phyloP scores from a whole-genome alignment of 139 green algal genomes.

The Chlamydomonas sphaeroides region DNA sequence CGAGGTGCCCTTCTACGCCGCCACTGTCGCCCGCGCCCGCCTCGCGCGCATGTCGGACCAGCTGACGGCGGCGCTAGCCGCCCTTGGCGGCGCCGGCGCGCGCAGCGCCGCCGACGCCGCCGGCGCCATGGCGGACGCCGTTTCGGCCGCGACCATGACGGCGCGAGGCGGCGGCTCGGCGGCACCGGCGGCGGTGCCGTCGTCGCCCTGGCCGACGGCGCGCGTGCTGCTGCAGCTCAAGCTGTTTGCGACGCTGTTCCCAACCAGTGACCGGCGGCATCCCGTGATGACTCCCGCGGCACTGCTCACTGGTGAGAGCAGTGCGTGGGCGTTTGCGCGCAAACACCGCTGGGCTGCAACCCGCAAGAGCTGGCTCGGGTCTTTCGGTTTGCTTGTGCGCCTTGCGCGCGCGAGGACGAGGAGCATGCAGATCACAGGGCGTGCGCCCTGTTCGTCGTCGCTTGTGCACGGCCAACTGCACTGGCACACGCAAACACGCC shows the following conservation, averaged over 20 bases:
- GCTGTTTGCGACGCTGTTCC: constrained; percentile 89
- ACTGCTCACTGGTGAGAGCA: constrained; percentile 62
- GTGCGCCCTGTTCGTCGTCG: too few species aligned
- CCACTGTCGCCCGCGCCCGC: constrained; percentile 83
- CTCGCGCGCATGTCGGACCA: constrained; percentile 71
- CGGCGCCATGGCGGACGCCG: background rate
- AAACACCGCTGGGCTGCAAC: too few species aligned
- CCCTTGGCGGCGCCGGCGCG: background rate
- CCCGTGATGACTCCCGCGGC: constrained; percentile 81
- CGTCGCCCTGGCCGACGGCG: constrained; percentile 50
- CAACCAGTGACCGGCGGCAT: constrained; percentile 84
- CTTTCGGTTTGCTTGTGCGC: too few species aligned
- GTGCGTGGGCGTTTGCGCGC: background rate
- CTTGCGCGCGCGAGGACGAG: too few species aligned
- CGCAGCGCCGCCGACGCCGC: background rate
- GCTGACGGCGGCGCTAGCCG: constrained; percentile 56
- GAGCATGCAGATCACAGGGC: too few species aligned
- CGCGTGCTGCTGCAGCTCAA: constrained; percentile 84
- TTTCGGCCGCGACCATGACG: background rate
- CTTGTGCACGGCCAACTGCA: too few species aligned
- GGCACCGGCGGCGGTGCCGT: background rate
- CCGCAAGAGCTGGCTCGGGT: too few species aligned
- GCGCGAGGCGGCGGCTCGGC: background rate
- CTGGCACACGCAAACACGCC: too few species aligned
- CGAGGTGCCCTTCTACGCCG: constrained; percentile 90